These are phyloP conservation scores for Tuber microsphaerosporum DNA, from an alignment of 495 filamentous ascomycete genomes.

Conservation along the genomic window DNA sequence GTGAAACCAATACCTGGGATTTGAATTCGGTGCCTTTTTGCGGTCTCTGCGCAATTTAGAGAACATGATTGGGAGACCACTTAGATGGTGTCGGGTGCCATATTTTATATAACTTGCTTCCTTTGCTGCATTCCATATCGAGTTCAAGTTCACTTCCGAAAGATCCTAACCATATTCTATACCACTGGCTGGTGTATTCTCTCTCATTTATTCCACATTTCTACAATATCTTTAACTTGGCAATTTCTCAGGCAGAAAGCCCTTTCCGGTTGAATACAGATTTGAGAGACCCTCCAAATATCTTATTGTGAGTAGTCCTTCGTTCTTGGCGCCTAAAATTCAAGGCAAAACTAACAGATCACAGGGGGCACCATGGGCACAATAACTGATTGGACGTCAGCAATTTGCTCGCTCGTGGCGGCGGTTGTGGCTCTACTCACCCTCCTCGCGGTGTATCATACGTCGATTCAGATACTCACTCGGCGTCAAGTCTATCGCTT, in stretches of 20 bases:
- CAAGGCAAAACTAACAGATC: neutral
- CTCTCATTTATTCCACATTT: neutral
- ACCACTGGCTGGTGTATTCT: neutral
- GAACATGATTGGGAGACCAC: neutral
- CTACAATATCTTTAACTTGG: neutral
- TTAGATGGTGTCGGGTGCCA: neutral
- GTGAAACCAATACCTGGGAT: too few relatives aligned
- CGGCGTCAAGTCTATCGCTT: constrained; percentile 16
- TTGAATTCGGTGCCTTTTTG: neutral
- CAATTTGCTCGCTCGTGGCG: constrained; percentile 20
- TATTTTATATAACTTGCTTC: neutral
- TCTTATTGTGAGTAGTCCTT: neutral
- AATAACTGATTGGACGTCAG: constrained; percentile 26
- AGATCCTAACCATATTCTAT: neutral
- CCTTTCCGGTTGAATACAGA: neutral
- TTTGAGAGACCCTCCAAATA: neutral
- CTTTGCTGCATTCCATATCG: neutral
- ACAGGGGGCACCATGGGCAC: neutral
- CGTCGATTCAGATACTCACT: constrained; percentile 22
- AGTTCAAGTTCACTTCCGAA: neutral
- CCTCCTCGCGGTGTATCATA: constrained; percentile 32
- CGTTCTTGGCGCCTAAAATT: neutral
- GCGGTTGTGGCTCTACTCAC: constrained; percentile 21
- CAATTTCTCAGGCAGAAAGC: neutral
- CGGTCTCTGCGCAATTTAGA: neutral